Evolutionary conservation across 805 yeast species (phyloP), one percentile per base, ranked within the genome.

Genomic region (Yueomyces sinensis): DNA sequence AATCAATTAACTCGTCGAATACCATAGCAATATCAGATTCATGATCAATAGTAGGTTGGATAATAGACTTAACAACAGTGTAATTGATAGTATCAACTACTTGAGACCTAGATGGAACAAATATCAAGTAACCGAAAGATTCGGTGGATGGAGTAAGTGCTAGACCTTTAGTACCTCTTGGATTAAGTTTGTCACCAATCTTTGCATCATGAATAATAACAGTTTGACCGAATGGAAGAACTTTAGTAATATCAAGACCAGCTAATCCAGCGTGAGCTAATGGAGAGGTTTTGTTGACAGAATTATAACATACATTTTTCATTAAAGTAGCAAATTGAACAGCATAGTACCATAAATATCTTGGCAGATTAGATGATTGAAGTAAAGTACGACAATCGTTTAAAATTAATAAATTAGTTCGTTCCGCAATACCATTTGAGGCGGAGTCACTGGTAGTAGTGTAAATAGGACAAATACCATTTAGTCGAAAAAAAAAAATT

Each of bases 351-450:
- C 41, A 37, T 19, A 39, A 23, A 30, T 32, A 32, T 11, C 22
- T 25, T 5, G 44, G 46, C 23, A 41, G 15, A 4, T 36, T 17
- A 7, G 34, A 34, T 5, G 33, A n/a, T 2, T 17, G n/a, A 7
- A 43, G 19, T 13, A 37, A 14, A 1, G 45, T 34, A 4, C 43
- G 29, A 32, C 43, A 41, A 29, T 43, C 46, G 27, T 41, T 35
- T 24, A 43, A 13, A 3, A 41, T 30, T 2, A 41, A 37, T 5
- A 37, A 25, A 33, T 39, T 41, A 13, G 30, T 13, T 3, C 44
- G 29, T 39, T 37, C 43, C 19, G 43, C 42, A 14, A 41, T 30
- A 24, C 41, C 44, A 20, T 37, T 19, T 2, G 40, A 30, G 9
- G 33, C 16, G 7, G 38, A 36, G 28, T 41, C 43, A n/a, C 27